Evolutionary conservation across 1,284 basidiomycete genomes (phyloP).

Genomic region (Apiotrichum porosum): DNA sequence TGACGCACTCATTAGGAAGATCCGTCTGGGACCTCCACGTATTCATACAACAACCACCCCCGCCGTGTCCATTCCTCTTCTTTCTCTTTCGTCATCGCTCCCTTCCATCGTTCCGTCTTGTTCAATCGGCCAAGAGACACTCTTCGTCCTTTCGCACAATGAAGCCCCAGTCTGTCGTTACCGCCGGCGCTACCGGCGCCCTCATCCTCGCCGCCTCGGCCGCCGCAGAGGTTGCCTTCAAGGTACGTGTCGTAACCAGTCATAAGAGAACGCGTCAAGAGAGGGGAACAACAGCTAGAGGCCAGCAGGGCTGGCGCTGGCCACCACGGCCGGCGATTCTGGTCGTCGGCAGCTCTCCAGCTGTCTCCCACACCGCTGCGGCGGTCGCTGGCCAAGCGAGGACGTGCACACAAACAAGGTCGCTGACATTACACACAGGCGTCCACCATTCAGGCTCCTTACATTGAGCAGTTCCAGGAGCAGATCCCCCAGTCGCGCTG

Average conservation of each 20-base stretch:
- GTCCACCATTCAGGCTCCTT: slow-evolving; percentile 79
- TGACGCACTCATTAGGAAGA: too few relatives aligned
- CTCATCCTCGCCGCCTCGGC: slow-evolving; percentile 36
- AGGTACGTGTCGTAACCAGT: slow-evolving; percentile 34
- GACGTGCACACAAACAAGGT: too few relatives aligned
- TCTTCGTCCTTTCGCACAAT: slow-evolving; percentile 28
- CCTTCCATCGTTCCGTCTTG: slow-evolving; percentile 2
- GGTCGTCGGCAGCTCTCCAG: too few relatives aligned
- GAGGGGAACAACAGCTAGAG: too few relatives aligned
- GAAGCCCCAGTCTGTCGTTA: slow-evolving; percentile 42
- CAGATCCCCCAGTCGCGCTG: slow-evolving; percentile 70
- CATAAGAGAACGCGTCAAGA: too few relatives aligned
- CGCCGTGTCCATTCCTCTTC: too few relatives aligned
- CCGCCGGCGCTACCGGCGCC: slow-evolving; percentile 41
- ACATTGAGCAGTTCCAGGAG: slow-evolving; percentile 94
- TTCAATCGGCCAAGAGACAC: background rate
- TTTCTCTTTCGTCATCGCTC: slow-evolving; percentile 1
- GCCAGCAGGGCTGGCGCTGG: too few relatives aligned
- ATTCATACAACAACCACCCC: too few relatives aligned
- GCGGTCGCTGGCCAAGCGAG: too few relatives aligned
- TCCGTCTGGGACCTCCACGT: too few relatives aligned
- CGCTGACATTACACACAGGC: slow-evolving; percentile 54
- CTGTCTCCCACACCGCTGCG: too few relatives aligned
- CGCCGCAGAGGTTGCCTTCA: slow-evolving; percentile 36
- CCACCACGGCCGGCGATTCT: too few relatives aligned